A percentile compares a stretch with the other conserved stretches of the same genome.
phyloP scores from a whole-genome alignment of 352 stramenopile species.

The Pythium guiyangense region DNA sequence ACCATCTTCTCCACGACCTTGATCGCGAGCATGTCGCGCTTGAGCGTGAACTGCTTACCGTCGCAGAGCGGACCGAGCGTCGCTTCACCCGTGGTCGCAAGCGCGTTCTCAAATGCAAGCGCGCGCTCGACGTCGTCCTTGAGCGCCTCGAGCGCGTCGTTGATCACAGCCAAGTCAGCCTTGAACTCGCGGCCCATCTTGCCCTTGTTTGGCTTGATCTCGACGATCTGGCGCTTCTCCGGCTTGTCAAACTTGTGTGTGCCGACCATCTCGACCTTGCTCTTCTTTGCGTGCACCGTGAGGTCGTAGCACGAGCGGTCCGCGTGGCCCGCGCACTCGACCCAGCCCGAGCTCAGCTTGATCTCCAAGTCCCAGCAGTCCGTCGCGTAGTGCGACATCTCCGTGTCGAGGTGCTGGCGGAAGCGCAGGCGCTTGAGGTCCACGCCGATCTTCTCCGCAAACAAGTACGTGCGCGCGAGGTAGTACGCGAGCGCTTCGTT shows the following conservation, averaged over 20 bases:
- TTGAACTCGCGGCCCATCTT: conserved; percentile 97
- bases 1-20: conserved; percentile 95
- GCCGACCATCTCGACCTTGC: conserved; percentile 85
- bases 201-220: conserved; percentile 97
- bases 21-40: conserved; percentile 94
- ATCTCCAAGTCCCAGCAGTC: conserved; percentile 99
- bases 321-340: conserved; percentile 98
- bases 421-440: conserved; percentile 94
- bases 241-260: conserved; percentile 90
- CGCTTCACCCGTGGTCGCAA: conserved; percentile 88
- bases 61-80: conserved; percentile 85
- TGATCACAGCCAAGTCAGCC: conserved; percentile 80
- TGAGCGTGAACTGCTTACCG: conserved; percentile 89
- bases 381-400: conserved; percentile 99
- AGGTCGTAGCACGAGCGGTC: conserved; percentile 99
- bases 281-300: conserved; percentile 85
- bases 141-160: conserved; percentile 72
- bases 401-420: conserved; percentile 97
- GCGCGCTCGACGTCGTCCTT: conserved; percentile 88
- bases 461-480: conserved; percentile 97
- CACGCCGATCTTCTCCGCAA: conserved; percentile 94
- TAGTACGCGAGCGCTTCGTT: conserved; percentile 99
- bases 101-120: conserved; percentile 87
- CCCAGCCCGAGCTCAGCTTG: conserved; percentile 96
- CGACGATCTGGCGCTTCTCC: conserved; percentile 91